Base-by-base conservation (phyloP, 495 filamentous ascomycete species). In the Glutinoglossum americanum region DNA sequence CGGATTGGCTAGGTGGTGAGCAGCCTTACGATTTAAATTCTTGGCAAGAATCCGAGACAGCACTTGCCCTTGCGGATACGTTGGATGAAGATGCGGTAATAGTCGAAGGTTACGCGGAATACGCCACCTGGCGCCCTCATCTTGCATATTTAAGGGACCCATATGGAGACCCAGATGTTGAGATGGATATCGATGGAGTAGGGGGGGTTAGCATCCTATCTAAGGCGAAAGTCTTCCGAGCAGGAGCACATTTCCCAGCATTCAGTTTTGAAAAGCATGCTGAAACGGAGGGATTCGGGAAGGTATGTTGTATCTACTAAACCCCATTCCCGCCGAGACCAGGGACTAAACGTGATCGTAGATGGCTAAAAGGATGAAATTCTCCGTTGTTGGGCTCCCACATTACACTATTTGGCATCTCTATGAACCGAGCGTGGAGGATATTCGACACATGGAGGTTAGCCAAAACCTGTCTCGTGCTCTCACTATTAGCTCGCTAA, bases 371-470 rank as follows among this genome's bases (percentile, higher is more conserved):
- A 81, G 85, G 30, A 95, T 97, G 90, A 73, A 82, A 45, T 96
- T 87, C 67, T 95, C 89, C 0, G 93, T 99, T n/a, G 80, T 97
- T 60, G 93, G 93, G 2, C 74, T 99, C 39, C 93, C 93, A 6
- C 93, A 99, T 64, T 99, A 99, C 68, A 95, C 89, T 0, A 95
- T 99, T 58, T 99, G 93, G 93, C 93, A 99, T 81, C 73, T 96
- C 55, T 99, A 99, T 72, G 93, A 99, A 67, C 93, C 93, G 13
- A 94, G 86, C 60, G 87, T 94, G 11, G 93, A 99, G 64, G 93
- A 99, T 63, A 84, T 97, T 54, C 81, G 85, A 55, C 93, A 96
- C 62, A 99, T 99, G 93, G 90, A 73, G 72, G 76, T 78, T 64
- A 60, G 74, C 60, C 56, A 21, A 45, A 21, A 32, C 1, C 23